A percentile compares a stretch with the other conserved stretches of the same genome.
Evolutionary conservation across 768 basidiomycete species (phyloP).

Genomic region (Boletus sp.): DNA sequence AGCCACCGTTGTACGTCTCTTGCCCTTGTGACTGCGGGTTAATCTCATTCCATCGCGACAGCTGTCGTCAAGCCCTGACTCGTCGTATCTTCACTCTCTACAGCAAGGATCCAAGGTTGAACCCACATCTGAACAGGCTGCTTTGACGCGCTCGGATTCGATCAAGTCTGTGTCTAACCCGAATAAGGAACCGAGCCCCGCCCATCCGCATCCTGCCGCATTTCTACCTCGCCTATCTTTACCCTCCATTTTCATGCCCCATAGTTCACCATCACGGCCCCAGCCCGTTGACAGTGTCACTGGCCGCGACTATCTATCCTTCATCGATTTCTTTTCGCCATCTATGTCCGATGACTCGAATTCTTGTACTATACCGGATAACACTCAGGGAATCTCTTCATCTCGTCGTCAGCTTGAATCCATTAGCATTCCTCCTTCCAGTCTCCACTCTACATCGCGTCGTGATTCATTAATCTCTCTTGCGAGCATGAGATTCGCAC

Average conservation of each 20-base stretch:
- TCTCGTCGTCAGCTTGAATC: constrained; percentile 18
- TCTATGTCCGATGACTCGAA: constrained; percentile 17
- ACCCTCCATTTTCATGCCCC: constrained; percentile 20
- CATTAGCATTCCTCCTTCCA: constrained; percentile 19
- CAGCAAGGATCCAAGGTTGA: background rate
- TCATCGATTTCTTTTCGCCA: constrained; percentile 46
- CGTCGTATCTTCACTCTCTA: constrained; percentile 18
- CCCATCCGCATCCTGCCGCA: constrained; percentile 38
- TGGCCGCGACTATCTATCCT: constrained; percentile 42
- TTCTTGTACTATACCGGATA: constrained; percentile 3
- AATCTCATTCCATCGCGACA: constrained; percentile 19
- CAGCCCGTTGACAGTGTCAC: constrained; percentile 18
- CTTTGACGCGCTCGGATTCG: constrained; percentile 25
- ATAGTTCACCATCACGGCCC: constrained; percentile 12
- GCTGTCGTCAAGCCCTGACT: constrained; percentile 12
- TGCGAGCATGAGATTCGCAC: constrained; percentile 33
- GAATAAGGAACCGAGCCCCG: constrained; percentile 35
- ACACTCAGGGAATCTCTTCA: background rate
- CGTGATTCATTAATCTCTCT: constrained; percentile 26
- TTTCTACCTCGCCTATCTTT: constrained; percentile 27
- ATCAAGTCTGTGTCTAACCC: constrained; percentile 33
- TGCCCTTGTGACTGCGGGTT: background rate
- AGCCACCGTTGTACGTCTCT: constrained; percentile 20
- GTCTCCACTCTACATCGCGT: constrained; percentile 15
- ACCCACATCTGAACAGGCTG: constrained; percentile 3